Evolutionary conservation across 2,329 filamentous ascomycete genomes (phyloP).

Genomic region (Volutella citrinella): DNA sequence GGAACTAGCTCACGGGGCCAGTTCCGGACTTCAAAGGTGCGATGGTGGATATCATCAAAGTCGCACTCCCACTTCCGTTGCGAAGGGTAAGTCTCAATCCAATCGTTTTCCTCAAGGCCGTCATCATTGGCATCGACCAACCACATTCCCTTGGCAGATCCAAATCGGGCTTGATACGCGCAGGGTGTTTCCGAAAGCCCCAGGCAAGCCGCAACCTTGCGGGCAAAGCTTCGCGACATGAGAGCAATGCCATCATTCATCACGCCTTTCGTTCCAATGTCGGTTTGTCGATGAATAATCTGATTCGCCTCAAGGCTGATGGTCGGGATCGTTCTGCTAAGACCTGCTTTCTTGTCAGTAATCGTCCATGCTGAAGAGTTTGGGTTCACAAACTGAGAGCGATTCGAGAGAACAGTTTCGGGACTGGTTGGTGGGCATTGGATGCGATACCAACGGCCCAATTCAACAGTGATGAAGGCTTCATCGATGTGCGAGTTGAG

Average conservation of each 20-base stretch:
- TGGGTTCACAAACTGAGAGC: slow-evolving; percentile 42
- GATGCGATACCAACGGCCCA: slow-evolving; percentile 48
- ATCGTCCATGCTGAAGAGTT: neutral
- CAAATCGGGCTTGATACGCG: slow-evolving; percentile 68
- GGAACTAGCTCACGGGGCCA: slow-evolving; percentile 32
- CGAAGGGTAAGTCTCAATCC: slow-evolving; percentile 65
- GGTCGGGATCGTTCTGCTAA: slow-evolving; percentile 49
- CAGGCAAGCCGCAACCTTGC: slow-evolving; percentile 47
- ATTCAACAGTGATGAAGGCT: slow-evolving; percentile 41
- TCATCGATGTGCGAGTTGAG: slow-evolving; percentile 30
- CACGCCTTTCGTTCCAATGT: slow-evolving; percentile 28
- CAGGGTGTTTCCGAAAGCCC: slow-evolving; percentile 55
- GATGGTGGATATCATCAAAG: slow-evolving; percentile 44
- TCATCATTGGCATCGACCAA: slow-evolving; percentile 52
- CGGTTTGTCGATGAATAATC: slow-evolving; percentile 32
- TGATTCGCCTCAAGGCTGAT: slow-evolving; percentile 44
- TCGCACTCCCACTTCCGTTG: slow-evolving; percentile 66
- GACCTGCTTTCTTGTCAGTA: slow-evolving; percentile 33
- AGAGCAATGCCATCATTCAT: slow-evolving; percentile 67
- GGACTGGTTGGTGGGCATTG: slow-evolving; percentile 44
- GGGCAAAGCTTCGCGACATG: slow-evolving; percentile 61
- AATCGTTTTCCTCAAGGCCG: slow-evolving; percentile 42
- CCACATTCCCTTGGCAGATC: slow-evolving; percentile 75
- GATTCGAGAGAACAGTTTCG: slow-evolving; percentile 59
- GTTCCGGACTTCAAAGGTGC: slow-evolving; percentile 64